Percentiles rank a stretch among this genome's conserved stretches.
These are phyloP conservation scores for Aspergillus coremiiformis DNA, from an alignment of 495 filamentous ascomycete species.

Conservation along the genomic window DNA sequence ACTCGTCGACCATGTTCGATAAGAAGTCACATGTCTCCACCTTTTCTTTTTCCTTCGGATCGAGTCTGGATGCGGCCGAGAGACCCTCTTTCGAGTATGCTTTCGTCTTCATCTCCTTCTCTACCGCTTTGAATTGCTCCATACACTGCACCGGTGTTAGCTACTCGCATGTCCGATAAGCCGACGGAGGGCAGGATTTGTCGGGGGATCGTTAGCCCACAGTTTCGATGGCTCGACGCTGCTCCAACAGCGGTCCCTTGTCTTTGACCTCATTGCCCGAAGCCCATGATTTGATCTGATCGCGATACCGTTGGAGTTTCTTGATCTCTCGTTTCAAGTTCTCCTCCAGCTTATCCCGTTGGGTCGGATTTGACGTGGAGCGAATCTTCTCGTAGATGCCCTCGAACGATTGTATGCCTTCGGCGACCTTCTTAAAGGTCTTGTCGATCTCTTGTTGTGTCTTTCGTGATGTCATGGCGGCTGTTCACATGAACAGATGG, in stretches of 20 bases:
- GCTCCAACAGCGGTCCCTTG: slow-evolving; percentile 87
- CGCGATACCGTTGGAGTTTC: slow-evolving; percentile 93
- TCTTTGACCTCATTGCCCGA: slow-evolving; percentile 97
- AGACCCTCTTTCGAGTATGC: slow-evolving; percentile 98
- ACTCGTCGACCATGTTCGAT: slow-evolving; percentile 78
- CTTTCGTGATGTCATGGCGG: slow-evolving; percentile 83
- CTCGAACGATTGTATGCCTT: slow-evolving; percentile 90
- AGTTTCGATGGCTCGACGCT: slow-evolving; percentile 92
- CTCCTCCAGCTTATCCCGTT: slow-evolving; percentile 97
- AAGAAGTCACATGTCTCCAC: slow-evolving; percentile 79
- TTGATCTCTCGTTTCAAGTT: slow-evolving; percentile 98
- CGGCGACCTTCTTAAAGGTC: slow-evolving; percentile 93
- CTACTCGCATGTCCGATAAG: slow-evolving; percentile 1
- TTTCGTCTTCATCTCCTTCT: slow-evolving; percentile 99
- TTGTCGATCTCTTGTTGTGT: slow-evolving; percentile 95
- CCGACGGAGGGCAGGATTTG: background rate
- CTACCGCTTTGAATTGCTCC: slow-evolving; percentile 99
- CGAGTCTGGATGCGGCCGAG: slow-evolving; percentile 80
- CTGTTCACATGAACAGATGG: slow-evolving; percentile 11
- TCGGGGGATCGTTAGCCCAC: slow-evolving; percentile 39
- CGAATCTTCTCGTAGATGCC: slow-evolving; percentile 93
- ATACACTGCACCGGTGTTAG: slow-evolving; percentile 67
- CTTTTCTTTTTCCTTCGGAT: slow-evolving; percentile 93
- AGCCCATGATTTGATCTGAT: slow-evolving; percentile 99
- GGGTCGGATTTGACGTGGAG: slow-evolving; percentile 78